Evolutionary conservation across 768 basidiomycete genomes (phyloP).

Genomic region (Rhodocollybia butyracea): DNA sequence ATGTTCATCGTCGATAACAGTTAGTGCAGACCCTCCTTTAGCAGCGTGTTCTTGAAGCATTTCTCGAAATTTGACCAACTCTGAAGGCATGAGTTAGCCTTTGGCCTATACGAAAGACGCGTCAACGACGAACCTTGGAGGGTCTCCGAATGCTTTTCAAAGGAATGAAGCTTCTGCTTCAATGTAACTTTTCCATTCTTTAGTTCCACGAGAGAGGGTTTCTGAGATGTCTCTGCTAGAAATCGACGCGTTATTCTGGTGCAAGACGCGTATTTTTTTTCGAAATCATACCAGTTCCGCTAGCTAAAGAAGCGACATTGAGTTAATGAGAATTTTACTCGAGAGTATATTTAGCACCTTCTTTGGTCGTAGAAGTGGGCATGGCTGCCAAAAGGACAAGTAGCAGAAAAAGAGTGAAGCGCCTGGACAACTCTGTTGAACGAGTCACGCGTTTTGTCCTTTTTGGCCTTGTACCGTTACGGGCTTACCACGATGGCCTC

Average conservation of each 20-base stretch:
- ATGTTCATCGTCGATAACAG: slow-evolving; percentile 63
- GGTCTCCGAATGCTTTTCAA: slow-evolving; percentile 80
- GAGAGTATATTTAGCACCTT: slow-evolving; percentile 23
- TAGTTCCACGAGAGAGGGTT: slow-evolving; percentile 51
- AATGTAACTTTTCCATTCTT: slow-evolving; percentile 76
- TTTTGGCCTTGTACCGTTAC: slow-evolving; percentile 1
- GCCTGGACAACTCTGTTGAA: neutral
- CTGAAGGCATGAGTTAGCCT: slow-evolving; percentile 28
- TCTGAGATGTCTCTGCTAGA: slow-evolving; percentile 35
- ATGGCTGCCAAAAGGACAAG: slow-evolving; percentile 32
- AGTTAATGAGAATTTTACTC: neutral
- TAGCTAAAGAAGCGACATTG: neutral
- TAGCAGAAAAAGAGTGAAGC: neutral
- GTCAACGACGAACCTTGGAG: slow-evolving; percentile 58
- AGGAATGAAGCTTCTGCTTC: slow-evolving; percentile 69
- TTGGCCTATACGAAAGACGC: slow-evolving; percentile 3
- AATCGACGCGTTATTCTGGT: slow-evolving; percentile 24
- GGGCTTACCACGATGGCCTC: slow-evolving; percentile 54
- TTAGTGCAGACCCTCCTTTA: slow-evolving; percentile 47
- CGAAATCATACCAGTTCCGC: slow-evolving; percentile 5
- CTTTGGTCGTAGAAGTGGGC: slow-evolving; percentile 31
- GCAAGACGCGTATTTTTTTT: slow-evolving; percentile 3
- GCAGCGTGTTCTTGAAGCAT: slow-evolving; percentile 59
- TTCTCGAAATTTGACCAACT: slow-evolving; percentile 74
- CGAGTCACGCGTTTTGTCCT: slow-evolving; percentile 9